Percentiles rank a stretch among this genome's conserved stretches.
phyloP scores from a whole-genome alignment of 352 stramenopile species.

The Globisporangium megalacanthum region DNA sequence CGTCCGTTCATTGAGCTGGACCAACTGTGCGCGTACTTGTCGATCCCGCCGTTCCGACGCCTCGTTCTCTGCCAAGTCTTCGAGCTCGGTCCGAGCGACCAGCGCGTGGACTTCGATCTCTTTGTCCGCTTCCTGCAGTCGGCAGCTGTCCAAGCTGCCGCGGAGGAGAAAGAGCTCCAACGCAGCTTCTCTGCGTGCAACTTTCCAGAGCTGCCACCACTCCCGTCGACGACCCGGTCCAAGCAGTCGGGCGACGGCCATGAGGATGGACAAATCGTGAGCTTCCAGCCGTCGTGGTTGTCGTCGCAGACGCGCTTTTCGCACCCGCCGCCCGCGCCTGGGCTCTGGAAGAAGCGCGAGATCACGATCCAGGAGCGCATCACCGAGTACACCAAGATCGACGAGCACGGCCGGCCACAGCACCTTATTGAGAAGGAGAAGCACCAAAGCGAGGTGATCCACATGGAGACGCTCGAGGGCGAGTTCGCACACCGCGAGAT shows the following conservation, averaged over 20 bases:
- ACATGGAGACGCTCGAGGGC: conserved; percentile 75
- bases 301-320: conserved; percentile 31
- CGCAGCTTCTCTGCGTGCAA: conserved; percentile 3
- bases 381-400: conserved; percentile 87
- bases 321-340: conserved; percentile 41
- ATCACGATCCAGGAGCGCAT: conserved; percentile 85
- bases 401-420: conserved; percentile 68
- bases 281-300: conserved; percentile 38
- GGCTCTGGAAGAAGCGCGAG: conserved; percentile 85
- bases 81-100: conserved; percentile 24
- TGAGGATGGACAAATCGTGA: conserved; percentile 23
- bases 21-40: conserved; percentile 62
- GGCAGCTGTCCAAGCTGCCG: conserved; percentile 36
- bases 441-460: conserved; percentile 80
- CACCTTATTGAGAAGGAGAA: conserved; percentile 77
- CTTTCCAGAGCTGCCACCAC: conserved; percentile 20
- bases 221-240: conserved; percentile 1
- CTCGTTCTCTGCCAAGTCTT: conserved; percentile 58
- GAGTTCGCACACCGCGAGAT: conserved; percentile 83
- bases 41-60: conserved; percentile 57
- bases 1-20: conserved; percentile 45
- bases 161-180: conserved; percentile 33
- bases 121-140: conserved; percentile 73
- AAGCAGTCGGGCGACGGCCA: not conserved
- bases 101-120: conserved; percentile 37